Evolutionary conservation across 345 rosid species (phyloP), one percentile per base, ranked within the genome.

Genomic region (Gossypium australe): DNA sequence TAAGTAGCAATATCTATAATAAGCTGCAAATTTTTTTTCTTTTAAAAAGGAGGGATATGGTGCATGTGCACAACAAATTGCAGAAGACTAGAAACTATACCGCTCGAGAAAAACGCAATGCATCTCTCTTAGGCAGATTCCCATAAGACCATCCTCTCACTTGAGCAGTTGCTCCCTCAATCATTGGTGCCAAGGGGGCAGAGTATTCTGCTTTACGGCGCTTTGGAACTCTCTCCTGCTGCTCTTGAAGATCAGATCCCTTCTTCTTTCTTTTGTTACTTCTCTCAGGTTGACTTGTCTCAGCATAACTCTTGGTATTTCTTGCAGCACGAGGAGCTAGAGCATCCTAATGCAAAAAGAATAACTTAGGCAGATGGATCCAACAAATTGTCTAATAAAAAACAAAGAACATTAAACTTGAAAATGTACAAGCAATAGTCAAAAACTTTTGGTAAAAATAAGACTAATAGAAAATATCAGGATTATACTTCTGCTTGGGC

Each of bases 271-370:
- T 88, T 88, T 92, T 96, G 76, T 77, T 89, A 83, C 84, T 82
- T 80, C 94, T 85, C 62, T 89, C 94, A 62, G 88, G 87, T 59
- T 89, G 90, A 69, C 80, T 72, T 65, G 86, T 86, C 89, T 96
- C 98, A n/a, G 87, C 92, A 88, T 96, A 96, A 73, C 97, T 96
- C 88, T 89, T 96, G 11, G 82, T 86, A 82, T 60, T 93, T 80
- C 98, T 92, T 18, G 99, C 99, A 82, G 99, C 93, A 78, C 98
- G 97, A 58, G 99, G 99, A 77, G 85, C 94, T 82, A 93, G 80
- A 81, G 97, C 94, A 57, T 93, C 94, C 99, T 96, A 77, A 65
- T 79, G 43, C 59, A 45, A 73, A 72, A 73, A 63, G 16, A 78
- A 18, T 49, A 52, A 34, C 14, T 47, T 80, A 24, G 60, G 76